Evolutionary conservation across 176 grass and related monocot species (phyloP).

Genomic region (Avena atlantica): DNA sequence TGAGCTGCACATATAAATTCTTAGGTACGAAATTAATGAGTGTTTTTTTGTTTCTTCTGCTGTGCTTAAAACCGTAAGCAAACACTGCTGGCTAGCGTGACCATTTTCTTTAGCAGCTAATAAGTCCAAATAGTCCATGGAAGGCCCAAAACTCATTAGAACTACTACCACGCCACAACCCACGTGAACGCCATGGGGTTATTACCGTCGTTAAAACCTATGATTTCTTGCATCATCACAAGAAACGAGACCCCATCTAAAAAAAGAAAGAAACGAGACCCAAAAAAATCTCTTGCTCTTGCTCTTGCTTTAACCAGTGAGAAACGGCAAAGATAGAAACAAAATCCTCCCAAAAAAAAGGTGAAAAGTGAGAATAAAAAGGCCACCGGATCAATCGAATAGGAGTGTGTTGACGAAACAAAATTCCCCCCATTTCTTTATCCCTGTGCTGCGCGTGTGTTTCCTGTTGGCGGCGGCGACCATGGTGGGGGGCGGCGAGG

Average conservation of each 20-base stretch:
- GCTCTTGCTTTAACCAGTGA: constrained; percentile 22
- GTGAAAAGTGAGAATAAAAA: constrained; percentile 41
- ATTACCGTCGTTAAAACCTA: constrained; percentile 67
- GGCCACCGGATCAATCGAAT: constrained; percentile 47
- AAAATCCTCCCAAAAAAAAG: constrained; percentile 36
- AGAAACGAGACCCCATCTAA: constrained; percentile 32
- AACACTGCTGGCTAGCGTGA: constrained; percentile 37
- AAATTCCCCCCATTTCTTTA: constrained; percentile 50
- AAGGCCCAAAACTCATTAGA: constrained; percentile 16
- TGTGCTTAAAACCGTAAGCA: constrained; percentile 11
- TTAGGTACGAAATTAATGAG: not conserved
- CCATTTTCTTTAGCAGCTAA: constrained; percentile 21
- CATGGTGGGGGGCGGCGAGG: constrained; percentile 40
- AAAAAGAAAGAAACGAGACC: constrained; percentile 8
- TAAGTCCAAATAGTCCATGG: constrained; percentile 32
- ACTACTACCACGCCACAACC: not conserved
- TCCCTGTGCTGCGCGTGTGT: constrained; percentile 16
- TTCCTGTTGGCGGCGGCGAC: constrained; percentile 40
- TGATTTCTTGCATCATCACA: constrained; percentile 48
- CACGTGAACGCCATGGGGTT: constrained; percentile 56
- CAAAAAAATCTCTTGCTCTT: not conserved
- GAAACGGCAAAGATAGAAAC: constrained; percentile 43
- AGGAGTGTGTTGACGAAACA: constrained; percentile 42
- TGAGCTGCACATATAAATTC: not conserved
- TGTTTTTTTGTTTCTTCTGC: not conserved